Percentiles rank a stretch among this genome's conserved stretches.
phyloP scores from a whole-genome alignment of 2,329 filamentous ascomycete species.

The Biscogniauxia marginata region DNA sequence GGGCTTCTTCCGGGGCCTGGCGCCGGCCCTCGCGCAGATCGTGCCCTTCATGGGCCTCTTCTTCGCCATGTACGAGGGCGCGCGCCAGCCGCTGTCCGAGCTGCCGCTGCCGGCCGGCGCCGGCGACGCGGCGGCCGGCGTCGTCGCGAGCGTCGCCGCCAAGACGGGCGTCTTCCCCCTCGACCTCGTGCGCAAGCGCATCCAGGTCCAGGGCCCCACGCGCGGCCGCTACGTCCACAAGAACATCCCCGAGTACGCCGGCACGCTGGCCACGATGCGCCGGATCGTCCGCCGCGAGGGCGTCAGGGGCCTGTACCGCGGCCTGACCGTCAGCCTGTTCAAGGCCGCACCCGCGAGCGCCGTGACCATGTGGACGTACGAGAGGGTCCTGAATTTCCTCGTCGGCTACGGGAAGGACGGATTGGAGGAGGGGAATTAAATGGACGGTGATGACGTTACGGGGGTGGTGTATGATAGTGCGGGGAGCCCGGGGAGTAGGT shows the following conservation, averaged over 20 bases:
- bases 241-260: slow-evolving; percentile 82
- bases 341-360: slow-evolving; percentile 94
- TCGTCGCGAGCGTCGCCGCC: slow-evolving; percentile 73
- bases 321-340: slow-evolving; percentile 81
- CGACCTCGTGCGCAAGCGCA: slow-evolving; percentile 85
- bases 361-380: slow-evolving; percentile 94
- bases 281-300: slow-evolving; percentile 74
- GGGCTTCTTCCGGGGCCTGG: slow-evolving; percentile 87
- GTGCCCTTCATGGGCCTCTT: slow-evolving; percentile 97
- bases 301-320: slow-evolving; percentile 77
- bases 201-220: slow-evolving; percentile 94
- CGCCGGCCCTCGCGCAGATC: slow-evolving; percentile 80
- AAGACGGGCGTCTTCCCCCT: slow-evolving; percentile 93
- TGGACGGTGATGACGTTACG: neutral
- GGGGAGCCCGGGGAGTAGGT: too few species aligned
- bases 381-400: slow-evolving; percentile 66
- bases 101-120: slow-evolving; percentile 67
- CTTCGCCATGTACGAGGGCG: slow-evolving; percentile 82
- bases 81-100: slow-evolving; percentile 59
- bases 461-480: neutral
- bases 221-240: slow-evolving; percentile 74
- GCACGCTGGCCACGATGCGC: slow-evolving; percentile 63
- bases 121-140: slow-evolving; percentile 79
- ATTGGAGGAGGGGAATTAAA: slow-evolving; percentile 5
- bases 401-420: slow-evolving; percentile 38